Evolutionary conservation across 208 protist genomes (phyloP).

Genomic region (Crithidia sp.): DNA sequence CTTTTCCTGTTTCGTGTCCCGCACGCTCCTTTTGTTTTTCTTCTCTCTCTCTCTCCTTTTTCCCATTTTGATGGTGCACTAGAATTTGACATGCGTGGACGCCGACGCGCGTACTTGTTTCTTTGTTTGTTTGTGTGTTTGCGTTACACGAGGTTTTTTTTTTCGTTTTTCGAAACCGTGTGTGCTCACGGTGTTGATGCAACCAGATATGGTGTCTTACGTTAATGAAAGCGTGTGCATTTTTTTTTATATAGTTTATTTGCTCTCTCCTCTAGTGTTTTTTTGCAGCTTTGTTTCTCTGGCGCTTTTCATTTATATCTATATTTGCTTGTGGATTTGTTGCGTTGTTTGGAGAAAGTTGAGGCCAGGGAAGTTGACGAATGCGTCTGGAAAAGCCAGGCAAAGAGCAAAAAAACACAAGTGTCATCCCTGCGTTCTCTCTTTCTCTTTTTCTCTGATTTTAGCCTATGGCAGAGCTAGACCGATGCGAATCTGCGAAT

Average conservation of each 20-base stretch:
- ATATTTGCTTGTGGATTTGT: background rate
- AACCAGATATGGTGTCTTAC: background rate
- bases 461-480: background rate
- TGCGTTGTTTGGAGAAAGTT: background rate
- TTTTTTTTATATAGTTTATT: constrained; percentile 14
- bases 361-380: background rate
- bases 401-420: too few relatives aligned
- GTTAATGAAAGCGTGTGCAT: background rate
- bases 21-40: constrained; percentile 1
- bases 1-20: too few relatives aligned
- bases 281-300: background rate
- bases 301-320: background rate
- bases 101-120: too few relatives aligned
- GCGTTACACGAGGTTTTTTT: too few relatives aligned
- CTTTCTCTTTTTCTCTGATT: background rate
- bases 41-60: background rate
- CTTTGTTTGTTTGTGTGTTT: too few relatives aligned
- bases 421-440: background rate
- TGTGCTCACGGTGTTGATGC: too few relatives aligned
- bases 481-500: too few relatives aligned
- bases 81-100: too few relatives aligned
- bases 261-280: constrained; percentile 10
- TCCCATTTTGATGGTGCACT: too few relatives aligned
- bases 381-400: too few relatives aligned
- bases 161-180: too few relatives aligned